A percentile compares a stretch with the other conserved stretches of the same genome.
phyloP scores from a whole-genome alignment of 2,329 filamentous ascomycete genomes.

The Fusarium sp. region DNA sequence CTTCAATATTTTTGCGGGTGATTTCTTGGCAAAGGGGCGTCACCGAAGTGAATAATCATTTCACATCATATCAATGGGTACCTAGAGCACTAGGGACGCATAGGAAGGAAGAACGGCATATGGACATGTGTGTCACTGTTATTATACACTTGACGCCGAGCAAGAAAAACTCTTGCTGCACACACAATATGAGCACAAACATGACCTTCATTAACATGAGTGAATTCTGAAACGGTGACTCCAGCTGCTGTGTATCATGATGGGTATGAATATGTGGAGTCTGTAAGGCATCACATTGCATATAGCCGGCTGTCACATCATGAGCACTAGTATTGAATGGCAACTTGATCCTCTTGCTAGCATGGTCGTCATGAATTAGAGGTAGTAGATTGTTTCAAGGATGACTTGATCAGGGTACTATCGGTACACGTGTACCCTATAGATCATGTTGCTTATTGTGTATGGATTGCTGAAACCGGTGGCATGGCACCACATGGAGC shows the following conservation, averaged over 20 bases:
- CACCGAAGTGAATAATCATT: conserved; percentile 1
- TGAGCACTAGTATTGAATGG: background rate
- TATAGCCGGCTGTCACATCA: background rate
- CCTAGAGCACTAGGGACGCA: conserved; percentile 1
- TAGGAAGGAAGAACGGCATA: conserved; percentile 8
- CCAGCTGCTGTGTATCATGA: conserved; percentile 16
- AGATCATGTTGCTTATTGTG: conserved; percentile 4
- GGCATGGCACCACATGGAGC: conserved; percentile 38
- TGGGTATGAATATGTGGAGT: background rate
- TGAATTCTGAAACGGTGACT: conserved; percentile 12
- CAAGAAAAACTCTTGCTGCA: conserved; percentile 12
- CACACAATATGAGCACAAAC: conserved; percentile 26
- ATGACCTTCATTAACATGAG: conserved; percentile 15
- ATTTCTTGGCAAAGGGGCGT: background rate
- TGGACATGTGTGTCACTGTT: conserved; percentile 20
- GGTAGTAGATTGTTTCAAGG: background rate
- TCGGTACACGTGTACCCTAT: conserved; percentile 8
- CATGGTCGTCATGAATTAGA: background rate
- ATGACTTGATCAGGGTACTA: background rate
- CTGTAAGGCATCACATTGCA: background rate
- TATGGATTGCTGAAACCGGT: conserved; percentile 18
- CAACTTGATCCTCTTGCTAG: no score
- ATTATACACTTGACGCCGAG: conserved; percentile 17
- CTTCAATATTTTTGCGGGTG: background rate
- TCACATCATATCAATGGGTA: background rate